phyloP scores from a whole-genome alignment of 441 rosid genomes.

The Erodium moschatum region DNA sequence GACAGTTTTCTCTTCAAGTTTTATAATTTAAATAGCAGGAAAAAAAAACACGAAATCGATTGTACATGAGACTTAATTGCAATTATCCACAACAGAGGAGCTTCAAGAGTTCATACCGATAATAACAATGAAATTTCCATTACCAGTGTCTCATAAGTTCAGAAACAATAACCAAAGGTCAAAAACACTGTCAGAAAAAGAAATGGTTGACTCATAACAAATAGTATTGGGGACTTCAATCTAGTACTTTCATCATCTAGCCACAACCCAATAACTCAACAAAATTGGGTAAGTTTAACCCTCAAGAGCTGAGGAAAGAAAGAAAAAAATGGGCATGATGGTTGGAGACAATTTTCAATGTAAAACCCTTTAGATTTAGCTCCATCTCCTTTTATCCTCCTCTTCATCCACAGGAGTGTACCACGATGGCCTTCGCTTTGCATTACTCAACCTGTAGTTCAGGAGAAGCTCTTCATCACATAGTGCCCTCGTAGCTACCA shows the following conservation, averaged over 20 bases:
- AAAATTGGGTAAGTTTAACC: not conserved
- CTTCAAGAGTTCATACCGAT: too few relatives aligned
- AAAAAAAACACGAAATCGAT: too few relatives aligned
- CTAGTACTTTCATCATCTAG: not conserved
- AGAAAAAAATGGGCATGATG: not conserved
- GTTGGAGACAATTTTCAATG: not conserved
- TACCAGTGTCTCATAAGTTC: too few relatives aligned
- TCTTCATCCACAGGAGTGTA: conserved; percentile 69
- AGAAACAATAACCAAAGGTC: too few relatives aligned
- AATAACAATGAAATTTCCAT: too few relatives aligned
- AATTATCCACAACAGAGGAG: too few relatives aligned
- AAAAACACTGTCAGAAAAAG: not conserved
- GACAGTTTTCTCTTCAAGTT: too few relatives aligned
- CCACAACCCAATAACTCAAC: not conserved
- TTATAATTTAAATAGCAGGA: too few relatives aligned
- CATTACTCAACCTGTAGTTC: conserved; percentile 62
- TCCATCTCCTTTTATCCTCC: conserved; percentile 61
- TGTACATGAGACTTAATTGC: too few relatives aligned
- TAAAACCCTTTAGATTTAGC: conserved; percentile 21
- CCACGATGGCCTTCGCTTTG: conserved; percentile 55
- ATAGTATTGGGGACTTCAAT: too few relatives aligned
- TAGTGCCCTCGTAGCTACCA: conserved; percentile 68
- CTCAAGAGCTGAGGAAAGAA: not conserved
- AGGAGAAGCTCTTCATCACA: conserved; percentile 60
- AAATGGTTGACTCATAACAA: too few relatives aligned